Percentiles rank a stretch among this genome's conserved stretches.
Conservation (phyloP, 768 basidiomycete species). For the Xerocomellus amylosporus region DNA sequence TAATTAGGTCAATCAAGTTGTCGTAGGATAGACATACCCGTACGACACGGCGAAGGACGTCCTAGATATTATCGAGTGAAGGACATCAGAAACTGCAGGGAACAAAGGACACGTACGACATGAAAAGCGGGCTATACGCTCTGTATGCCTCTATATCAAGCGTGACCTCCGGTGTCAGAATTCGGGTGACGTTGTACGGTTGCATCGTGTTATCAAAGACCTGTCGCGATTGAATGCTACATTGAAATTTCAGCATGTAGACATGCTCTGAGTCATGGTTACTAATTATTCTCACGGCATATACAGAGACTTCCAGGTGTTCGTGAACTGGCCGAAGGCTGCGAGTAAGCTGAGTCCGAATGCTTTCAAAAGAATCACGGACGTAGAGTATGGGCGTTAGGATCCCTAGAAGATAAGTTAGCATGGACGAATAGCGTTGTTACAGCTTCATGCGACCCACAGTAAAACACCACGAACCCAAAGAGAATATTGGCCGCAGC, state of each 20-base stretch:
- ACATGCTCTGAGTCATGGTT: neutral
- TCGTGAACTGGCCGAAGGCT: constrained; percentile 46
- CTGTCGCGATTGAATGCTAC: constrained; percentile 54
- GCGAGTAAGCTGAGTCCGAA: neutral
- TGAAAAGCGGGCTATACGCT: constrained; percentile 57
- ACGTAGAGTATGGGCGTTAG: constrained; percentile 39
- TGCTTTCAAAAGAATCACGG: constrained; percentile 48
- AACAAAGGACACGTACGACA: constrained; percentile 39
- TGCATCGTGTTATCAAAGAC: constrained; percentile 61
- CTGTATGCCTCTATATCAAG: constrained; percentile 54
- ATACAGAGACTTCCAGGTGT: constrained; percentile 56
- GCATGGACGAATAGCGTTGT: neutral
- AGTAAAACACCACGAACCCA: constrained; percentile 73
- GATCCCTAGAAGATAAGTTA: constrained; percentile 25
- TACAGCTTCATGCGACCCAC: constrained; percentile 27
- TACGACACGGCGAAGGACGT: constrained; percentile 32
- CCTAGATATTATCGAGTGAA: constrained; percentile 10
- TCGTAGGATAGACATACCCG: constrained; percentile 12
- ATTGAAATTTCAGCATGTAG: neutral
- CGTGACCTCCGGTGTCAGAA: constrained; percentile 51
- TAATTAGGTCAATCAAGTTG: neutral
- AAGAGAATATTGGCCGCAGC: constrained; percentile 68
- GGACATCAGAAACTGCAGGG: neutral
- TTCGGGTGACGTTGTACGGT: constrained; percentile 55
- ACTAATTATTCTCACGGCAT: constrained; percentile 47